Evolutionary conservation across 2,329 filamentous ascomycete species (phyloP), one percentile per base, ranked within the genome.

Genomic region (Diaporthe australafricana): DNA sequence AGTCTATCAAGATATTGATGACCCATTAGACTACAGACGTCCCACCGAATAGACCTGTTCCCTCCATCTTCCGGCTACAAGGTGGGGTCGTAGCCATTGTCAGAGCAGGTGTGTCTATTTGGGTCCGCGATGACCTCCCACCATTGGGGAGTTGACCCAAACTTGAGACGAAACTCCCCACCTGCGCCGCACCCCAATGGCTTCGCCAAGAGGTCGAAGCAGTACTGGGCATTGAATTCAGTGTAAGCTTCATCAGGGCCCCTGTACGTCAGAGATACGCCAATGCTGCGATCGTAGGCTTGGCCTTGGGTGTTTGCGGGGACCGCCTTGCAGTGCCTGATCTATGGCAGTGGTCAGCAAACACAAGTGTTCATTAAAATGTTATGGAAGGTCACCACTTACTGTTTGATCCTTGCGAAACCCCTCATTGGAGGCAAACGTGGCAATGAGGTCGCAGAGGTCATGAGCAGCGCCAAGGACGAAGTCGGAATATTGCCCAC

Each of bases 71-170:
- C 32, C 35, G 17, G 3, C 45, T 63, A 48, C 30, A 63, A 6
- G 4, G 32, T n/a, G 8, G 14, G 22, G 2, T 0, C 8, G n/a
- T 63, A 63, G 8, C 20, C n/a, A 27, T 63, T 63, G 17, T 32
- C 27, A 5, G n/a, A 35, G n/a, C 60, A 48, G 42, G 22, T 8
- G 14, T 25, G 9, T 20, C 42, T 20, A n/a, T 48, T 63, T 48
- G 60, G 60, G 12, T 63, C 60, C 27, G 42, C 60, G 20, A 35
- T 48, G 42, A n/a, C 42, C n/a, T 63, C 60, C 11, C n/a, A 63
- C 30, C 45, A 48, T 9, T 48, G 7, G 20, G 3, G 42, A 7
- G 42, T 8, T 12, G 2, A 3, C 5, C n/a, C 42, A 14, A 25
- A 17, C 7, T 12, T 6, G 20, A 48, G 20, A 7, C 35, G 2